Percentiles rank a stretch among this genome's conserved stretches.
Evolutionary conservation across 352 stramenopile species (phyloP).

Genomic region (Phytophthora boehmeriae): DNA sequence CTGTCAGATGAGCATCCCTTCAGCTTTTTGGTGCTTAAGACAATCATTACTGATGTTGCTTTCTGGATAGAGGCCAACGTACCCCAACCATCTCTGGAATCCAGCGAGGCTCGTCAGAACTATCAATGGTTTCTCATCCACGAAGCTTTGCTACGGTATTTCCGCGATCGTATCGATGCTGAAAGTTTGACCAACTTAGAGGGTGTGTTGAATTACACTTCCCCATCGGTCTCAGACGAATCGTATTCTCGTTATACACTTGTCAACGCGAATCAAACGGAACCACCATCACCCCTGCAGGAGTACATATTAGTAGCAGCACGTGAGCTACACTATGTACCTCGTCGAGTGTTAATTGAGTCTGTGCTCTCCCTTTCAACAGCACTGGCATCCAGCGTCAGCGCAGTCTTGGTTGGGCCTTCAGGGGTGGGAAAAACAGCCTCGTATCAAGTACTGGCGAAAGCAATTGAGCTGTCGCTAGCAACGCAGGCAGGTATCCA

Average conservation of each 20-base stretch:
- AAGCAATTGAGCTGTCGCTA: slow-evolving; percentile 20
- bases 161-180: slow-evolving; percentile 17
- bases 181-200: slow-evolving; percentile 13
- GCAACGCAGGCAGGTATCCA: neutral
- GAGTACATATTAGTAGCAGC: slow-evolving; percentile 7
- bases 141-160: slow-evolving; percentile 21
- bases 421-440: slow-evolving; percentile 47
- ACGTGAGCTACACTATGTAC: slow-evolving; percentile 27
- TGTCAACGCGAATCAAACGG: neutral
- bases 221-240: neutral
- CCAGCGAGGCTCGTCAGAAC: neutral
- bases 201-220: neutral
- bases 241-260: neutral
- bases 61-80: neutral
- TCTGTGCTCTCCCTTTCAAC: slow-evolving; percentile 16
- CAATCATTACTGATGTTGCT: slow-evolving; percentile 6
- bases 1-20: slow-evolving; percentile 2
- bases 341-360: slow-evolving; percentile 27
- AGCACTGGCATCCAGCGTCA: slow-evolving; percentile 18
- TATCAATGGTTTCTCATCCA: slow-evolving; percentile 2
- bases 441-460: slow-evolving; percentile 40
- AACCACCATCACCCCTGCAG: slow-evolving; percentile 1
- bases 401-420: slow-evolving; percentile 30
- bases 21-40: slow-evolving; percentile 22
- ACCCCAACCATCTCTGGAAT: neutral